A percentile compares a stretch with the other conserved stretches of the same genome.
Conservation (phyloP, 305 asterid species). For the Rubia peregrina region DNA sequence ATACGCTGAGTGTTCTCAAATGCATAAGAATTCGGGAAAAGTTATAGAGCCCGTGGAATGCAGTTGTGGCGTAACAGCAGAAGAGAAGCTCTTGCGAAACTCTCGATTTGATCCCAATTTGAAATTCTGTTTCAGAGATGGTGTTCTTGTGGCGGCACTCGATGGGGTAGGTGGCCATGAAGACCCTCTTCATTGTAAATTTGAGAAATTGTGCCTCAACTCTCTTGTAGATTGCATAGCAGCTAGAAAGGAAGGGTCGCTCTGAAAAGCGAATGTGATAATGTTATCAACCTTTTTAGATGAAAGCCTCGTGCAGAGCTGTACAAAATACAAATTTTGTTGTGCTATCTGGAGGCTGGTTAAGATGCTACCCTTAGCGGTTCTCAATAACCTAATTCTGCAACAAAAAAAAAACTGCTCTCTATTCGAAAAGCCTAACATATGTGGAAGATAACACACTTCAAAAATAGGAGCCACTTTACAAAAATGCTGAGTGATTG, state of each 20-base stretch:
- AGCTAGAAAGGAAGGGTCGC: slow-evolving; percentile 33
- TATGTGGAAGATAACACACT: too few species aligned
- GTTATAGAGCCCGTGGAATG: slow-evolving; percentile 35
- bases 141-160: slow-evolving; percentile 45
- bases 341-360: neutral
- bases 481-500: too few species aligned
- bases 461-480: too few species aligned
- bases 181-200: slow-evolving; percentile 59
- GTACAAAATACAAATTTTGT: slow-evolving; percentile 10
- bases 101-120: slow-evolving; percentile 23
- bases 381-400: neutral
- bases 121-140: slow-evolving; percentile 50
- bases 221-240: slow-evolving; percentile 69
- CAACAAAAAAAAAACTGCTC: too few species aligned
- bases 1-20: slow-evolving; percentile 20
- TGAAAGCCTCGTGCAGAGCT: slow-evolving; percentile 1
- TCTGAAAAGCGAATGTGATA: slow-evolving; percentile 22
- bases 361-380: neutral
- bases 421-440: too few species aligned
- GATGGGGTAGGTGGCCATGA: slow-evolving; percentile 35
- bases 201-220: slow-evolving; percentile 74
- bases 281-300: slow-evolving; percentile 6
- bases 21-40: slow-evolving; percentile 19
- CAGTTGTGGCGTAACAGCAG: slow-evolving; percentile 22
- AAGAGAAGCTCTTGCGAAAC: slow-evolving; percentile 14